Evolutionary conservation across 2,329 filamentous ascomycete species (phyloP).

Genomic region (Curvularia lunata): DNA sequence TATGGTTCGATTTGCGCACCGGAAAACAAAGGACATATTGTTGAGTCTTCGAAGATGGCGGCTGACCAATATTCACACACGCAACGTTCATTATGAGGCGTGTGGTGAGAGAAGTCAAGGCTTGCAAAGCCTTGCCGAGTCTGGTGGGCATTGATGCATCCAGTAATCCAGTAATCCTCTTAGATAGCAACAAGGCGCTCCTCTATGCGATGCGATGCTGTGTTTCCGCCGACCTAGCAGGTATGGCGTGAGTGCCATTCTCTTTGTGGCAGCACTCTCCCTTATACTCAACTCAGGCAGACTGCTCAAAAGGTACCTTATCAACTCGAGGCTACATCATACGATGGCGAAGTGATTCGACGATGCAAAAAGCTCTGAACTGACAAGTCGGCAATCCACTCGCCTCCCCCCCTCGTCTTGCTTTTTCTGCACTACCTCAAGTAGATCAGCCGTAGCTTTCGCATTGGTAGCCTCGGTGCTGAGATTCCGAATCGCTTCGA

Average conservation of each 20-base stretch:
- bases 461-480: slow-evolving; percentile 50
- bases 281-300: neutral
- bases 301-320: neutral
- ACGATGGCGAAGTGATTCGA: slow-evolving; percentile 62
- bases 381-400: slow-evolving; percentile 50
- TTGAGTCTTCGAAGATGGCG: too few relatives aligned
- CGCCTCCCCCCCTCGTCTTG: slow-evolving; percentile 48
- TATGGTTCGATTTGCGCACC: too few relatives aligned
- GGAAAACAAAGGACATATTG: too few relatives aligned
- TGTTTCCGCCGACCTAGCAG: neutral
- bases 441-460: slow-evolving; percentile 48
- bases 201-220: neutral
- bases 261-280: neutral
- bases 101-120: too few relatives aligned
- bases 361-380: slow-evolving; percentile 55
- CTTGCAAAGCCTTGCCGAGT: neutral
- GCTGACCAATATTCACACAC: too few relatives aligned
- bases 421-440: slow-evolving; percentile 49
- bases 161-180: neutral
- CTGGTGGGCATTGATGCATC: neutral
- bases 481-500: slow-evolving; percentile 54
- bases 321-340: slow-evolving; percentile 27
- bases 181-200: too few relatives aligned
- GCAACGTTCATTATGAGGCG: too few relatives aligned
- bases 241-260: neutral